These are phyloP conservation scores for Hortiboletus flavorubellus DNA, from an alignment of 768 basidiomycete species.

Conservation along the genomic window DNA sequence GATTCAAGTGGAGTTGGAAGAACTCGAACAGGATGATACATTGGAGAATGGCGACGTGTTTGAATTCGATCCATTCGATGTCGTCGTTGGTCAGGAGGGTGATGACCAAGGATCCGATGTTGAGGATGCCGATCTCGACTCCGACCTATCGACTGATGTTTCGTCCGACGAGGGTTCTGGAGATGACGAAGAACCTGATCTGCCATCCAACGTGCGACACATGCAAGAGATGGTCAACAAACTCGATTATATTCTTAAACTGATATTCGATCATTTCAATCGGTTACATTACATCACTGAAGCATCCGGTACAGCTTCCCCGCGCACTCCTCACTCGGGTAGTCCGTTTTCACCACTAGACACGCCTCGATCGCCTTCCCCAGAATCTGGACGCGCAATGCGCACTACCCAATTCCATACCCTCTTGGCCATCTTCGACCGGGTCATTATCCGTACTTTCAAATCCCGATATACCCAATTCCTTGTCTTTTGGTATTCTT, in stretches of 20 bases:
- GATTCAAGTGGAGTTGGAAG: slow-evolving; percentile 94
- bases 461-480: slow-evolving; percentile 98
- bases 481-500: slow-evolving; percentile 92
- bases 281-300: slow-evolving; percentile 36
- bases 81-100: slow-evolving; percentile 73
- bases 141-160: slow-evolving; percentile 63
- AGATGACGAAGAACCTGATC: slow-evolving; percentile 32
- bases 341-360: slow-evolving; percentile 19
- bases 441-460: slow-evolving; percentile 91
- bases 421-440: slow-evolving; percentile 90
- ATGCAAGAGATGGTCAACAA: slow-evolving; percentile 89
- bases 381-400: slow-evolving; percentile 36
- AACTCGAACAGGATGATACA: slow-evolving; percentile 68
- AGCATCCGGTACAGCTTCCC: slow-evolving; percentile 15
- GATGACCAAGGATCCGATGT: slow-evolving; percentile 56
- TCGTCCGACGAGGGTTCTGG: slow-evolving; percentile 67
- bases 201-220: slow-evolving; percentile 55
- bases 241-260: slow-evolving; percentile 80
- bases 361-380: slow-evolving; percentile 25
- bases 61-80: slow-evolving; percentile 84
- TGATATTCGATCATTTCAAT: slow-evolving; percentile 85
- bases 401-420: slow-evolving; percentile 73
- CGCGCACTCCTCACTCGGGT: neutral
- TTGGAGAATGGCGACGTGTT: slow-evolving; percentile 58
- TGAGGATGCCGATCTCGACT: slow-evolving; percentile 48